Base-by-base conservation (phyloP, 768 basidiomycete genomes). In the Termitomyces sp. region DNA sequence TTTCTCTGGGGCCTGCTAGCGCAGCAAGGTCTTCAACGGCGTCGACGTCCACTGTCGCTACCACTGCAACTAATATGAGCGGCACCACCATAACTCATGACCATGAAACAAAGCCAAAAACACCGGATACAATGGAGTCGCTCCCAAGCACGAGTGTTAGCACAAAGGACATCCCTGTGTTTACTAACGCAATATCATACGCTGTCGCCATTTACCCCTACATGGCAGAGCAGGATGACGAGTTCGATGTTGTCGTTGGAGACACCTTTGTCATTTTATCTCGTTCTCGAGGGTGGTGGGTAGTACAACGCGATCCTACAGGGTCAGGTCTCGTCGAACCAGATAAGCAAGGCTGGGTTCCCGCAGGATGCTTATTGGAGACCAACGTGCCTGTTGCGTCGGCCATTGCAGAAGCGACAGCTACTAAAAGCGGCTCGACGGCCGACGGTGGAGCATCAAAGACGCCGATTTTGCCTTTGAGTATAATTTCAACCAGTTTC, bases 121-220 rank as follows among this genome's bases (percentile, higher is more conserved):
- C 57, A 26, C 55, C 56, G 53, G 68, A 62, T 40, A 58, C 35
- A 8, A 40, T 48, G 0, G 67, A 68, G 28, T 66, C 66, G 12
- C 64, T 64, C 14, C 58, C 55, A 23, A 67, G 61, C 46, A 63
- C 63, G 54, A 67, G 62, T 56, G 67, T 55, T 43, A 63, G 57
- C 46, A 61, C 69, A n/a, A 64, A 78, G 57, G 82, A 83, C 54
- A 77, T 79, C 32, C 77, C 79, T 52, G 67, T 77, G 41, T 64
- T 74, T 2, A 74, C 74, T n/a, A 74, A 72, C 53, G 86, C 85
- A 14, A 81, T 95, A 20, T 95, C 94, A 12, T 99, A 97, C 68
- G 95, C 96, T 2, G 93, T 99, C 36, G 94, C 95, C 33, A 98
- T 98, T 65, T 98, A 99, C 69, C 97, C 97, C 48, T 98, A 99